These are phyloP conservation scores for Teratosphaeria nubilosa DNA, from an alignment of 2,329 filamentous ascomycete species.

Conservation along the genomic window DNA sequence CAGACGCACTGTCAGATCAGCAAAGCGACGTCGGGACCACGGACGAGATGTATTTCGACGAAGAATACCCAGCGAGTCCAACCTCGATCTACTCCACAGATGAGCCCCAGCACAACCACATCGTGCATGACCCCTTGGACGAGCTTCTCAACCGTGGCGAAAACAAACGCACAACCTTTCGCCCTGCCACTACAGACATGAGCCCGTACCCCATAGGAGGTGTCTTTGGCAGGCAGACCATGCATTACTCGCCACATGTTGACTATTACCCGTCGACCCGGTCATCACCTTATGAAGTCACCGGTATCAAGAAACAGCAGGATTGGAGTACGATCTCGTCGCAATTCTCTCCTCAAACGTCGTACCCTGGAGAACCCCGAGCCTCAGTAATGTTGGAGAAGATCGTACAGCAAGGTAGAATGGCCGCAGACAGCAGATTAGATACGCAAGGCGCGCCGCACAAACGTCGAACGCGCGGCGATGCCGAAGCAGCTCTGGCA, in stretches of 20 bases:
- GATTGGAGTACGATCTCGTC: background rate
- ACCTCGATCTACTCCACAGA: conserved; percentile 7
- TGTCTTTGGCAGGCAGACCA: conserved; percentile 1
- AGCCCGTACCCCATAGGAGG: conserved; percentile 16
- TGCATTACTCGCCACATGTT: background rate
- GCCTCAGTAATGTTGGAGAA: background rate
- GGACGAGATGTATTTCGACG: conserved; percentile 6
- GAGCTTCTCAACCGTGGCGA: conserved; percentile 6
- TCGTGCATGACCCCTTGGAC: background rate
- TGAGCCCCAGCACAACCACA: background rate
- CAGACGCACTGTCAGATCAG: conserved; percentile 1
- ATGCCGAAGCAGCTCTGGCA: background rate
- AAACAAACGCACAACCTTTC: conserved; percentile 15
- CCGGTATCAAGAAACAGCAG: background rate
- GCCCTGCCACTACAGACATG: conserved; percentile 19
- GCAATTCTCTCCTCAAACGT: background rate
- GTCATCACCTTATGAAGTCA: background rate
- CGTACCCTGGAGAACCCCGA: background rate
- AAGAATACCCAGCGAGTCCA: conserved; percentile 7
- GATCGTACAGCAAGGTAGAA: background rate
- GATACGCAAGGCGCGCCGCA: background rate
- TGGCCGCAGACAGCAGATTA: background rate
- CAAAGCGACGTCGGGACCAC: background rate
- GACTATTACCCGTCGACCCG: background rate
- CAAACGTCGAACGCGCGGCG: background rate